These are phyloP conservation scores for Aureobasidium sp. DNA, from an alignment of 2,329 filamentous ascomycete species.

Conservation along the genomic window DNA sequence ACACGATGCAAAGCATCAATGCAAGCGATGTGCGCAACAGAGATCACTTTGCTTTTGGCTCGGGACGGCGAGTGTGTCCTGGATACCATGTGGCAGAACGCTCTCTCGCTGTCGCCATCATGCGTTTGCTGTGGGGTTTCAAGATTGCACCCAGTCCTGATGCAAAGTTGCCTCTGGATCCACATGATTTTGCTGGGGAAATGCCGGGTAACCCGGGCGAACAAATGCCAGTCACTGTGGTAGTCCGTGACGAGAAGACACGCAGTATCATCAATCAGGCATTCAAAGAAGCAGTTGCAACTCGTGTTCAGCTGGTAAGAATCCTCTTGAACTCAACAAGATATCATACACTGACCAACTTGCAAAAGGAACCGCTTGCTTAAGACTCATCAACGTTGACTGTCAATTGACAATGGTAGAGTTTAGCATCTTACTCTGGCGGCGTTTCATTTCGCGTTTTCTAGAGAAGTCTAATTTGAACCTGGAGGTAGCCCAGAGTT, in stretches of 20 bases:
- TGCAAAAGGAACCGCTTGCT: not conserved
- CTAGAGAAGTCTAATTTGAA: not conserved
- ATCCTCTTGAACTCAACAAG: not conserved
- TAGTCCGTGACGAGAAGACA: not conserved
- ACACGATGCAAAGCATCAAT: slow-evolving; percentile 29
- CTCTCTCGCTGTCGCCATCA: slow-evolving; percentile 31
- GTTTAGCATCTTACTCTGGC: not conserved
- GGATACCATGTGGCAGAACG: slow-evolving; percentile 33
- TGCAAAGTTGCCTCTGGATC: not conserved
- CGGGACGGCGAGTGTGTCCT: slow-evolving; percentile 31
- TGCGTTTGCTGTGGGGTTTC: slow-evolving; percentile 32
- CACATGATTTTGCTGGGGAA: not conserved
- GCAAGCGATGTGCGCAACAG: slow-evolving; percentile 26
- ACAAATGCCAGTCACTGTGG: slow-evolving; percentile 4
- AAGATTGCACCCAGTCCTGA: slow-evolving; percentile 19
- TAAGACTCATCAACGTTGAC: not conserved
- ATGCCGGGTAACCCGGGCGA: slow-evolving; percentile 8
- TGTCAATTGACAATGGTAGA: not conserved
- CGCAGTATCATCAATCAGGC: not conserved
- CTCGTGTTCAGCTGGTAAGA: not conserved
- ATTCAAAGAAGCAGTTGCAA: not conserved
- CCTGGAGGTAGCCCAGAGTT: not conserved
- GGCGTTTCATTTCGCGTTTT: not conserved
- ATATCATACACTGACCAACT: not conserved
- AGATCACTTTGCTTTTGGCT: slow-evolving; percentile 33